Evolutionary conservation across 148 eudicot genomes (phyloP), one percentile per base, ranked within the genome.

Genomic region (Fallopia convolvulus): DNA sequence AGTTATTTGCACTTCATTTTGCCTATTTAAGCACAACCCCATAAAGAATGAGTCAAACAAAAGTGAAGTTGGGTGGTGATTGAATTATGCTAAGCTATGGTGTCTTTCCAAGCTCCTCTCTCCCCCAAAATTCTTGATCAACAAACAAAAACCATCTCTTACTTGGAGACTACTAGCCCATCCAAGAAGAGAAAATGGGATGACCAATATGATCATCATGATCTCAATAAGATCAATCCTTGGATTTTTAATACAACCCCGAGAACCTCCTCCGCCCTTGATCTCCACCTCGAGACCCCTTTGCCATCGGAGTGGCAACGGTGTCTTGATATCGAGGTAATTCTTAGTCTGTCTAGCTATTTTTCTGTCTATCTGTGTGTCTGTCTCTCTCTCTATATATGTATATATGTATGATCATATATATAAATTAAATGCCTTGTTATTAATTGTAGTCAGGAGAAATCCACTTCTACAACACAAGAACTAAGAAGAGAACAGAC

Each of bases 291-390:
- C 44, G 86, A 89, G 77, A 86, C 90, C 36, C 94, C 89, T 7
- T 75, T 91, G 63, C 92, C 97, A 7, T 86, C 83, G 6, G 96
- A 88, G 80, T 93, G 96, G 98, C 98, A 91, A 81, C 83, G 92
- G 17, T 93, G 93, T 75, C 97, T 93, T 32, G 92, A 93, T 79
- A 91, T 93, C 72, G 84, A 93, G 98, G 98, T 92, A 87, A 1
- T 65, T 30, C 2, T 61, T 7, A 23, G 9, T 23, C 15, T 10
- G 6, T 58, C 0, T 21, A 20, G n/a, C n/a, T n/a, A n/a, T n/a
- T n/a, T n/a, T n/a, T 58, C 13, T 58, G 8, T 20, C 33, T 26
- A 2, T 60, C 8, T 61, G 2, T 61, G 14, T 12, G 2, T 11
- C 30, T 30, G 3, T 17, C 8, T 15, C 0, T 10, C 20, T 7